Evolutionary conservation across 2,329 filamentous ascomycete genomes (phyloP), one percentile per base, ranked within the genome.

Genomic region (Cryphonectria parasitica): DNA sequence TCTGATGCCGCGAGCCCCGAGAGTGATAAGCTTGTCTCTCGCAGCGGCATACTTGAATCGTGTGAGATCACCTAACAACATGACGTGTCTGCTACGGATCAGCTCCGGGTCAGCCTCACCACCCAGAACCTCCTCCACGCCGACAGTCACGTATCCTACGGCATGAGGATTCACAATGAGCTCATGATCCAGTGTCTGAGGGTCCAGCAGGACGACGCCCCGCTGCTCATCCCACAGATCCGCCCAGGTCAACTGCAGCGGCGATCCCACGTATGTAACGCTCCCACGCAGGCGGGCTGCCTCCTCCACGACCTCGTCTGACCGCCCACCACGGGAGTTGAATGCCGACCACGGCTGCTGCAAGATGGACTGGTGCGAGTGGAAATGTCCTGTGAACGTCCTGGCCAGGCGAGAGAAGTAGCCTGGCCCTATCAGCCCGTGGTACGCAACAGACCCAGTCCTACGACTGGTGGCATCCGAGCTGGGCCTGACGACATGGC

Each of bases 361-460:
- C 41, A 75, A 25, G 25, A 79, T 78, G 17, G 75, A 76, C 69
- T 79, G 78, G 62, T 78, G 77, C 49, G 74, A 77, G 71, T 79
- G 78, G 56, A 79, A 79, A 64, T 79, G 78, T 0, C 78, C 78
- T 1, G 78, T 79, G 56, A 78, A 79, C 11, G 78, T 79, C 66
- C 77, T 76, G 11, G 78, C 78, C 22, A 79, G 72, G 41, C 73
- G 34, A 25, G 74, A 72, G 67, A 79, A 79, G 56, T 71, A 64
- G 43, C 71, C 70, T 0, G 76, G 75, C 19, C 77, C 74, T 19
- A 75, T 78, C 15, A 78, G 65, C 22, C 78, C 78, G 5, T 63
- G 72, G 68, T 79, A 78, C 15, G 72, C 74, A 31, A 75, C 17
- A 31, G 77, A 68, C 1, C 62, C 73, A 15, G 11, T 43, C 22